Base-by-base conservation (phyloP, 345 rosid genomes). In the Pelargonium nanum region DNA sequence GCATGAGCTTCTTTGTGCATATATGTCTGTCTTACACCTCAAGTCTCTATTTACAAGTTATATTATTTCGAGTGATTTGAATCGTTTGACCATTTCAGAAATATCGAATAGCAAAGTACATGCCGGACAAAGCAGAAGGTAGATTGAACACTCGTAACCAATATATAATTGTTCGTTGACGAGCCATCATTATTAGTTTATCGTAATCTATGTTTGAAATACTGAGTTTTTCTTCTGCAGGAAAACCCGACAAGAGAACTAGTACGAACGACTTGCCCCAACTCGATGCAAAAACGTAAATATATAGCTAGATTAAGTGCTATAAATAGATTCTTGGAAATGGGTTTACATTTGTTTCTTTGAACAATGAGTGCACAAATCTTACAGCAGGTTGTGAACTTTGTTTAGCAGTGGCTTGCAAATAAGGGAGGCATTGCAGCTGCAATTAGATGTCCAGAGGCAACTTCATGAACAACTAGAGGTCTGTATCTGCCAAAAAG, bases 401-500 rank as follows among this genome's bases (percentile, higher is more conserved):
- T 60, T 67, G 15, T 71, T 55, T 57, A 15, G 70, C 88, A 87
- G 96, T 61, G 74, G 90, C 64, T 55, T 79, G 57, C 96, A 84
- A 62, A 78, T 87, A 65, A 74, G 74, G 61, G 99, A 89, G 76
- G 94, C 99, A 13, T 66, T 89, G 58, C 87, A 80, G 59, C 75
- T 89, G 61, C 99, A 87, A 58, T 69, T 87, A 34, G 96, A 89
- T 68, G 90, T 89, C 45, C 99, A 93, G 66, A 79, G 85, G 82
- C 86, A 83, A 70, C 94, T 93, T 51, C 96, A 89, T 56, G 97
- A 93, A 60, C 99, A 89, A 72, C 63, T 93, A 69, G 97, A 89
- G 96, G 97, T 87, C 81, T 24, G 12, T 2, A 3, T 10, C 24
- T 17, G 24, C 9, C 48, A 40, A 40, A 9, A 17, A 12, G 48